These are phyloP conservation scores for Smallanthus sonchifolius DNA, from an alignment of 129 eudicot genomes.

Conservation along the genomic window DNA sequence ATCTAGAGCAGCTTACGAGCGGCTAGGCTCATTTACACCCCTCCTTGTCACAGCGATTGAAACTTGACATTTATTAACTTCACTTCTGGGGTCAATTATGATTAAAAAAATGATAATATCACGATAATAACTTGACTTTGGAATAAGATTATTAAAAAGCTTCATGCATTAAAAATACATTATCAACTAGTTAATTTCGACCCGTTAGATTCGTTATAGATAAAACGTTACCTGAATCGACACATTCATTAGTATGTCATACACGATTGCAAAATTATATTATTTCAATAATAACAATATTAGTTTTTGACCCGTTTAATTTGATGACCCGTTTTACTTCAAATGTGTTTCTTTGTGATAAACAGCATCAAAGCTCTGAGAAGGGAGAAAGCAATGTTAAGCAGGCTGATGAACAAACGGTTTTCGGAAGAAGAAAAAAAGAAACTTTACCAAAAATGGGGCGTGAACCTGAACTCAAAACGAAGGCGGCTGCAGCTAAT, in stretches of 20 bases:
- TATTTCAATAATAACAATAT: not conserved
- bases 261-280: not conserved
- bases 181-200: not conserved
- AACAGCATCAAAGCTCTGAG: slow-evolving; percentile 79
- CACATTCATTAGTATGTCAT: not conserved
- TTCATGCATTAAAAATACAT: no score
- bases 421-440: slow-evolving; percentile 65
- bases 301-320: not conserved
- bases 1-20: no score
- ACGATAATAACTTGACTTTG: not conserved
- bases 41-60: not conserved
- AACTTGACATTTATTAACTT: not conserved
- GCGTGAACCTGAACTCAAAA: slow-evolving; percentile 58
- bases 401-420: slow-evolving; percentile 72
- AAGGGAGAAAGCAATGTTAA: slow-evolving; percentile 78
- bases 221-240: not conserved
- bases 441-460: slow-evolving; percentile 70
- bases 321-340: not conserved
- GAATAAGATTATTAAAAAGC: not conserved
- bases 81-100: not conserved
- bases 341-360: not conserved
- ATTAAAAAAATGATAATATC: no score
- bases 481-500: slow-evolving; percentile 66
- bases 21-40: no score
- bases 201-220: not conserved